Base-by-base conservation (phyloP, 495 filamentous ascomycete species). In the Chlorociboria aeruginascens region DNA sequence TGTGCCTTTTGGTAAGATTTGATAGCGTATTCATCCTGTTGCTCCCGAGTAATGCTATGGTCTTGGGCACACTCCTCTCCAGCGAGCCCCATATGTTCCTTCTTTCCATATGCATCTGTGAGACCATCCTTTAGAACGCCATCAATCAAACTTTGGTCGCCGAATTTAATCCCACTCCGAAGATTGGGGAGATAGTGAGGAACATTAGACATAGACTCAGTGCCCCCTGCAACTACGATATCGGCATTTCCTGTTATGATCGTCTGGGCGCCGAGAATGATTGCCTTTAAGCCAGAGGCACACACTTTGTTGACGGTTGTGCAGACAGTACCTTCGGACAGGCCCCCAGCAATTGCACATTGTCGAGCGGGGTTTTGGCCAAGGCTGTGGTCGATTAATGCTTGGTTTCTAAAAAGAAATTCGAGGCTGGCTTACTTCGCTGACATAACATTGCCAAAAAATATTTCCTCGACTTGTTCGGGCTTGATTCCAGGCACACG, bases 221-320 rank as follows among this genome's bases (percentile, higher is more conserved):
- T 77, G 49, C 92, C 92, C 56, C 90, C 92, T 36, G 86, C 93
- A 12, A 98, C 83, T 34, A 97, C 79, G 52, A 92, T 77, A 47
- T 85, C 80, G 53, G 92, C 89, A 58, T 82, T 92, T 51, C 92
- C 89, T 30, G 88, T 94, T 59, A 95, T 88, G 65, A 98, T 96
- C 52, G 88, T 95, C 70, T 97, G 92, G 25, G 92, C 83, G 43
- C 84, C 93, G 47, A 98, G 76, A 54, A 95, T 90, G 65, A 97
- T 82, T 50, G 92, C 88, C 70, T 98, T 98, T 59, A 95, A 60
- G 36, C 80, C 78, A 40, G 88, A 95, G 48, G 92, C 92, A 75
- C 92, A 98, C 58, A 98, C 92, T 70, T 98, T 98, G 81, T 97
- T 98, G 49, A 98, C 76, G 29, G 89, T 94, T 36, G 93, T 97